Conservation (phyloP, 2,329 filamentous ascomycete genomes). For the Metarhizium rileyi region DNA sequence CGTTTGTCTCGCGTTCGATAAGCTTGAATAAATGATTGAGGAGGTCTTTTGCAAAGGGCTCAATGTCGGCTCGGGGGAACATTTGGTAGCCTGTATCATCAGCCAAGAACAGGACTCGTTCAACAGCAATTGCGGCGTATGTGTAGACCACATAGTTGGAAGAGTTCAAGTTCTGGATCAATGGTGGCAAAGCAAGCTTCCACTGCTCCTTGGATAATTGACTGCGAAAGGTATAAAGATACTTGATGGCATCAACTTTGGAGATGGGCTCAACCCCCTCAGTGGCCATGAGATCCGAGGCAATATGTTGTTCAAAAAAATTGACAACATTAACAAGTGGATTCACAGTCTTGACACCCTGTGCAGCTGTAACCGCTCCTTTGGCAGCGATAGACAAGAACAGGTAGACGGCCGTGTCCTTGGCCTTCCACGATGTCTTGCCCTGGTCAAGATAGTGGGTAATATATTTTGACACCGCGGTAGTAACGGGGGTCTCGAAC, state of each 20-base stretch:
- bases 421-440: slow-evolving; percentile 86
- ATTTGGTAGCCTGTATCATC: slow-evolving; percentile 67
- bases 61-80: slow-evolving; percentile 70
- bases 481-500: slow-evolving; percentile 77
- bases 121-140: slow-evolving; percentile 93
- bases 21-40: slow-evolving; percentile 84
- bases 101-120: slow-evolving; percentile 77
- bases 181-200: slow-evolving; percentile 77
- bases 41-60: slow-evolving; percentile 74
- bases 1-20: slow-evolving; percentile 73
- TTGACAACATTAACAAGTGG: slow-evolving; percentile 79
- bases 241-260: slow-evolving; percentile 97
- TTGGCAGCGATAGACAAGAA: slow-evolving; percentile 92
- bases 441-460: slow-evolving; percentile 75
- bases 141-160: slow-evolving; percentile 95
- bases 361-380: slow-evolving; percentile 73
- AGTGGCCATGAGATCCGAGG: slow-evolving; percentile 70
- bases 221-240: slow-evolving; percentile 91
- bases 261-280: slow-evolving; percentile 68
- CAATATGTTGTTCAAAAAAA: slow-evolving; percentile 90
- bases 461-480: slow-evolving; percentile 80
- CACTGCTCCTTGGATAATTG: slow-evolving; percentile 88
- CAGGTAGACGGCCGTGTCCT: slow-evolving; percentile 96
- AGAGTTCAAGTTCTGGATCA: slow-evolving; percentile 85
- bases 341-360: slow-evolving; percentile 88